phyloP scores from a whole-genome alignment of 2,329 filamentous ascomycete species.

The Volutella citrinella region DNA sequence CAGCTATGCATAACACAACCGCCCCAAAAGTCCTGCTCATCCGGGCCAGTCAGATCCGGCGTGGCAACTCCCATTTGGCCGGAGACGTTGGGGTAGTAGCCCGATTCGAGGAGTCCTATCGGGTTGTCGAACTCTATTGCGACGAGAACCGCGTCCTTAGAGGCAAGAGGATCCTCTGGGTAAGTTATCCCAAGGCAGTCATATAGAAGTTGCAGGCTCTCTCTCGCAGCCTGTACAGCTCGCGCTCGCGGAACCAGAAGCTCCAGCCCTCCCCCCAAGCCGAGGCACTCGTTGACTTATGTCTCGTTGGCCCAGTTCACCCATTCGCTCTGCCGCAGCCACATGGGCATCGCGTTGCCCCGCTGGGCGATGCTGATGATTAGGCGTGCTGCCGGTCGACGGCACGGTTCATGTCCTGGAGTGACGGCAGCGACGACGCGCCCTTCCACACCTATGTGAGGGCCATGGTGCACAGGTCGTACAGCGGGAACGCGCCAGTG shows the following conservation, averaged over 20 bases:
- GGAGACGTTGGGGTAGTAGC: too few relatives aligned
- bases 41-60: too few relatives aligned
- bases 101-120: too few relatives aligned
- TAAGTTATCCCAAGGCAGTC: too few relatives aligned
- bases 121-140: too few relatives aligned
- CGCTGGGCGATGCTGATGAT: conserved; percentile 26
- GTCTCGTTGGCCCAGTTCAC: conserved; percentile 41
- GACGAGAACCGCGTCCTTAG: too few relatives aligned
- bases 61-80: too few relatives aligned
- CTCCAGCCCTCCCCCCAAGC: conserved; percentile 40
- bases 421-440: conserved; percentile 33
- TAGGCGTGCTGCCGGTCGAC: conserved; percentile 33
- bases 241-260: conserved; percentile 38
- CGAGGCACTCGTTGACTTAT: conserved; percentile 36
- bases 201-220: too few relatives aligned
- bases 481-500: conserved; percentile 32
- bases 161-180: too few relatives aligned
- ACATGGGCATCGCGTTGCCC: conserved; percentile 26
- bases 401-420: conserved; percentile 32
- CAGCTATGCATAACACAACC: too few relatives aligned
- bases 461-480: conserved; percentile 42
- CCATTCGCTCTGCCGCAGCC: conserved; percentile 36
- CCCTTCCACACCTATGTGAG: conserved; percentile 43
- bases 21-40: too few relatives aligned
- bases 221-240: conserved; percentile 36